Evolutionary conservation across 2,329 filamentous ascomycete genomes (phyloP), one percentile per base, ranked within the genome.

Genomic region (Graphiopsis chlorocephala): DNA sequence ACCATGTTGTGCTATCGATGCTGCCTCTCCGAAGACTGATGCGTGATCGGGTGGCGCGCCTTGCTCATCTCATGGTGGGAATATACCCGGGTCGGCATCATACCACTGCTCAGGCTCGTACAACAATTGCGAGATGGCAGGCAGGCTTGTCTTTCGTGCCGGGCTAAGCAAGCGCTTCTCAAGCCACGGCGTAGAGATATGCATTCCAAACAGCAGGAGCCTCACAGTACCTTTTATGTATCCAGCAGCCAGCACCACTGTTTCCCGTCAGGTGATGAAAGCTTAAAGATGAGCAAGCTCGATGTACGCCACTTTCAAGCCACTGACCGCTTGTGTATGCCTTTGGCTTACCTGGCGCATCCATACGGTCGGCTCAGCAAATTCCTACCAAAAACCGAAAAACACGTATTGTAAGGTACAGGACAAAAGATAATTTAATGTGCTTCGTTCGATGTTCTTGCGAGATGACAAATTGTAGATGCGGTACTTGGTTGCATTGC

Each of bases 21-120:
- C 48, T 62, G 33, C 60, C 33, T 45, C 17, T 11, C 20, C 7
- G 45, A 35, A 14, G 31, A 15, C 31, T 20, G 6, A 28, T n/a
- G 25, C 26, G 53, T 33, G 11, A 56, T 4, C n/a, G 33, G n/a
- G 15, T 52, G 12, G 25, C 28, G 42, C 20, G 42, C 26, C 26
- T 28, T n/a, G 60, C 23, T 55, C 60, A 55, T 31, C 26, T 25
- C 48, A 55, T 42, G 33, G 4, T 62, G 31, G 26, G 20, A 20
- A 35, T 35, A 55, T 62, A 45, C 48, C 60, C 48, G 60, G 23
- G n/a, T 52, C 60, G 60, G 60, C 60, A 62, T 62, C 60, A 47
- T 52, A 17, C n/a, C 31, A 55, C 26, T 20, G 45, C 10, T 50
- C 29, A 20, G 47, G 12, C 11, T 33, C 23, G 48, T 48, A 29